These are phyloP conservation scores for Tetragonia tetragonoides DNA, from an alignment of 148 eudicot species.

Conservation along the genomic window DNA sequence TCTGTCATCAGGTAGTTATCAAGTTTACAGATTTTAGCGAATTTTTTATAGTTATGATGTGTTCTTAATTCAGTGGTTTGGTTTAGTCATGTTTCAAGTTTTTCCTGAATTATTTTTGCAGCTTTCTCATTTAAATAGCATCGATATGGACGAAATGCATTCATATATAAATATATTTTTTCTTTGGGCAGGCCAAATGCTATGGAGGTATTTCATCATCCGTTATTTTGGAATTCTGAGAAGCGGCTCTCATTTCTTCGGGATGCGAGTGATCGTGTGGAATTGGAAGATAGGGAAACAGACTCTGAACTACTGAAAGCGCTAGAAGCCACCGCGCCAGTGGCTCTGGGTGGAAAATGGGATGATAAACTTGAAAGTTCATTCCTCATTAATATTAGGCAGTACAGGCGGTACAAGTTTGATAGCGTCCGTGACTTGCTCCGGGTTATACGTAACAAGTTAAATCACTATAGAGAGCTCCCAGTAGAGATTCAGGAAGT, in stretches of 20 bases:
- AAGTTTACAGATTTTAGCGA: too few species aligned
- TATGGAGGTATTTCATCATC: constrained; percentile 63
- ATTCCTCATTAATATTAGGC: constrained; percentile 63
- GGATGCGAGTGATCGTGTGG: constrained; percentile 92
- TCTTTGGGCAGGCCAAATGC: constrained; percentile 69
- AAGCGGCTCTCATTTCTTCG: constrained; percentile 80
- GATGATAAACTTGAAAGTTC: constrained; percentile 69
- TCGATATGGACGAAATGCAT: too few species aligned
- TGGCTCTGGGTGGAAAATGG: constrained; percentile 72
- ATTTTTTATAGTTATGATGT: too few species aligned
- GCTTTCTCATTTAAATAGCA: too few species aligned
- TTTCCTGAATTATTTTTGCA: too few species aligned
- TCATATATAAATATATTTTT: too few species aligned
- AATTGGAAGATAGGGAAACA: constrained; percentile 78
- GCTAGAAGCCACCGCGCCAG: constrained; percentile 56
- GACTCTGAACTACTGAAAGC: constrained; percentile 57
- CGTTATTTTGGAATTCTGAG: constrained; percentile 88
- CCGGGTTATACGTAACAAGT: constrained; percentile 82
- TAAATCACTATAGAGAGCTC: constrained; percentile 83
- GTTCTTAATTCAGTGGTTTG: too few species aligned
- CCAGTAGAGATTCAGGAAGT: constrained; percentile 74
- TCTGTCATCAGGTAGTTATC: too few species aligned
- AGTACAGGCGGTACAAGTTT: constrained; percentile 71
- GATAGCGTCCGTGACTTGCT: constrained; percentile 87
- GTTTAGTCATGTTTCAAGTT: too few species aligned